phyloP scores from a whole-genome alignment of 176 grass and related monocot species.

The Zoysia pacifica region DNA sequence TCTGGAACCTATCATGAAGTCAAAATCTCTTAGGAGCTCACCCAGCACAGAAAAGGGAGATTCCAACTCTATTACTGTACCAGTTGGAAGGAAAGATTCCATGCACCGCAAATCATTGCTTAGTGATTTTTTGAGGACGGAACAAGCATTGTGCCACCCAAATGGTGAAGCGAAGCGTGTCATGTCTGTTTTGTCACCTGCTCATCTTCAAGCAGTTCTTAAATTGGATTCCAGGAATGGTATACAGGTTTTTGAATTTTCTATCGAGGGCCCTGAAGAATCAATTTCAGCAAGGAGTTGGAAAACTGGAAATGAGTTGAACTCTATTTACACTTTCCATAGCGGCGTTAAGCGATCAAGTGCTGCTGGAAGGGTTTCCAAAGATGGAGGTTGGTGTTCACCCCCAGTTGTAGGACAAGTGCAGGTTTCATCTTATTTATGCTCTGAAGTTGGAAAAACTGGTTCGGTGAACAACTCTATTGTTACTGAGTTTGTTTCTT shows the following conservation, averaged over 20 bases:
- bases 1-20: slow-evolving; percentile 91
- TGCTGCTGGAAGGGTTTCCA: slow-evolving; percentile 58
- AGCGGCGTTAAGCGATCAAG: slow-evolving; percentile 56
- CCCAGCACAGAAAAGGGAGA: slow-evolving; percentile 39
- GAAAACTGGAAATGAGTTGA: slow-evolving; percentile 73
- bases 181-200: slow-evolving; percentile 53
- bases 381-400: slow-evolving; percentile 48
- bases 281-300: slow-evolving; percentile 79
- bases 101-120: slow-evolving; percentile 61
- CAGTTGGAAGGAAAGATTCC: slow-evolving; percentile 33
- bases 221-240: slow-evolving; percentile 71
- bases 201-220: slow-evolving; percentile 79
- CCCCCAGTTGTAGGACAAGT: slow-evolving; percentile 77
- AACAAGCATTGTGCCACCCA: slow-evolving; percentile 35
- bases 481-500: slow-evolving; percentile 77
- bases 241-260: slow-evolving; percentile 60
- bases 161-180: slow-evolving; percentile 40
- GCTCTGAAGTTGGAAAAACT: slow-evolving; percentile 74
- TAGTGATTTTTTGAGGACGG: slow-evolving; percentile 67
- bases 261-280: slow-evolving; percentile 58
- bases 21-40: slow-evolving; percentile 64
- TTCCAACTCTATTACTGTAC: background rate
- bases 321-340: slow-evolving; percentile 92
- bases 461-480: slow-evolving; percentile 64
- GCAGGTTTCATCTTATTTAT: slow-evolving; percentile 84